phyloP scores from a whole-genome alignment of 2,329 filamentous ascomycete species.

The Talaromyces sp. region DNA sequence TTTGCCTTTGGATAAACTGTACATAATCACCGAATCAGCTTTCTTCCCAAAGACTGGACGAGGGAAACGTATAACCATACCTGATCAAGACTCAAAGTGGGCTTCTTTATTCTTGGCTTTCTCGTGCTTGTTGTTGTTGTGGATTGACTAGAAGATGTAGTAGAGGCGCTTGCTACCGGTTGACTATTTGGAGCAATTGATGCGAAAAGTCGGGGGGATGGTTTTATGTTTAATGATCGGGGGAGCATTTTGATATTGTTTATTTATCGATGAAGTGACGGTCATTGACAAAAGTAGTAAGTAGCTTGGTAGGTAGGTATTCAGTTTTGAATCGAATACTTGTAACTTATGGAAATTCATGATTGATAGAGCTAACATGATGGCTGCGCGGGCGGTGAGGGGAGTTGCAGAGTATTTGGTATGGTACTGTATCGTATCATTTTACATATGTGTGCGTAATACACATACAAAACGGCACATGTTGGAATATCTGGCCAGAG shows the following conservation, averaged over 20 bases:
- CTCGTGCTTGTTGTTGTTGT: neutral
- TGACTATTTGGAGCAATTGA: constrained; percentile 6
- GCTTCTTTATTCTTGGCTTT: constrained; percentile 7
- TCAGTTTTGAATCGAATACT: too few species aligned
- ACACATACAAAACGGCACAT: neutral
- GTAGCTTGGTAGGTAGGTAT: neutral
- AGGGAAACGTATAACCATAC: neutral
- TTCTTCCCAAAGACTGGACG: too few species aligned
- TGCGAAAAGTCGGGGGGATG: constrained; percentile 6
- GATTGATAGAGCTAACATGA: neutral
- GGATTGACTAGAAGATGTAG: neutral
- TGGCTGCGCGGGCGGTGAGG: neutral
- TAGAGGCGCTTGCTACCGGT: neutral
- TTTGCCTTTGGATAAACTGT: constrained; percentile 15
- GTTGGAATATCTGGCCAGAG: neutral
- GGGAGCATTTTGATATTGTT: neutral
- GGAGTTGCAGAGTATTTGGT: neutral
- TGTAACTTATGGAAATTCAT: too few species aligned
- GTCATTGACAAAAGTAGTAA: too few species aligned
- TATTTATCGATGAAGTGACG: too few species aligned
- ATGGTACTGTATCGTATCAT: neutral
- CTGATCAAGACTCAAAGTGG: constrained; percentile 13
- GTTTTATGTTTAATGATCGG: neutral
- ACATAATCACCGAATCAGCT: neutral
- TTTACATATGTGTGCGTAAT: neutral